Base-by-base conservation (phyloP, 371 early-diverging fungal genomes). In the Fennellomyces sp. region DNA sequence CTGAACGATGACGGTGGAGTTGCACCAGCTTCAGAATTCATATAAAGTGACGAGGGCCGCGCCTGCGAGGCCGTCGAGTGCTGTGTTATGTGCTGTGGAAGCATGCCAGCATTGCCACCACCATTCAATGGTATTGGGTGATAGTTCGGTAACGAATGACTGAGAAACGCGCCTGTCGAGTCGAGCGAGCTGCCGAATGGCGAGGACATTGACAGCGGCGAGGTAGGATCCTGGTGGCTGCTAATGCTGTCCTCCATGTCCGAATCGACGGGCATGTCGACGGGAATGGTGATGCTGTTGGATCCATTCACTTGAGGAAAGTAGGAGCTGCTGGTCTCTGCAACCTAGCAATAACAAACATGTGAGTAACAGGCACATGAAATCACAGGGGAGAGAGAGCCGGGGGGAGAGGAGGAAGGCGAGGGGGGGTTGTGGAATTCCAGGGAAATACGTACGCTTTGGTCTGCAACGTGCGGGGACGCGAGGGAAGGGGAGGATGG, bases 281-380 rank as follows among this genome's bases (percentile, higher is more conserved):
- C 65, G 1, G 72, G 72, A 21, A 72, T 72, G 15, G 72, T 72
- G 42, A 72, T 72, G 60, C 72, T 72, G 35, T 60, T 68, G 42
- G 60, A 48, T 31, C 61, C 53, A 33, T 55, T 50, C 33, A 55
- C 45, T 49, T 35, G 56, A 36, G 62, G 58, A 42, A 67, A 63
- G 42, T 55, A 67, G n/a, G 64, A 50, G 35, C 48, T 36, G 13
- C 19, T 47, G 13, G 47, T 33, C 15, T 45, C 35, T 33, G 25
- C 50, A 27, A 35, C 25, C 27, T 39, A 36, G 23, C 1, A 4
- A 58, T 7, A 38, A 59, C 11, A 38, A 48, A 30, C 27, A 50
- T 47, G 29, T 41, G 13, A n/a, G n/a, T n/a, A 30, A 31, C 8
- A 30, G 31, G 41, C 17, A 49, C 49, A 41, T 29, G 45, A 30